Base-by-base conservation (phyloP, 805 yeast species). In the Metschnikowia dekortorum region DNA sequence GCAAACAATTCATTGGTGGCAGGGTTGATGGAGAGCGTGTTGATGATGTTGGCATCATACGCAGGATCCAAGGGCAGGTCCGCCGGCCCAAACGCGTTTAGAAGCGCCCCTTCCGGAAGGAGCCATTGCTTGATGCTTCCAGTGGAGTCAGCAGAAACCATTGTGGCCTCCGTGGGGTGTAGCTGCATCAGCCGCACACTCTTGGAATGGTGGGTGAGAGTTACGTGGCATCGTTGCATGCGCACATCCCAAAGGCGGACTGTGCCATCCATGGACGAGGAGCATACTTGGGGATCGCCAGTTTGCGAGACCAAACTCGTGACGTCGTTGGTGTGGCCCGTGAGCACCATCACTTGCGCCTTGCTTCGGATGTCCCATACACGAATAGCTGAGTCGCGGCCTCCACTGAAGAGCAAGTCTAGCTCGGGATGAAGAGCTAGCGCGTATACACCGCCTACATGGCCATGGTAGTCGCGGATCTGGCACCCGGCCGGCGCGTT, bases 281-380 rank as follows among this genome's bases (percentile, higher is more conserved):
- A 79, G 6, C 92, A 70, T 2, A 94, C 73, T 65, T 94, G 98
- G 1, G 98, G 98, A 53, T 89, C 95, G 1, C 81, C 46, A 0
- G 81, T 74, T 46, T 86, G 84, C 49, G 89, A 75, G 35, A 71
- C 73, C 1, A 94, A 85, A 45, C 84, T 74, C 49, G 85, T 84
- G 5, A 94, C 80, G 13, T 94, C 85, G 38, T 81, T 78, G 53
- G 82, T 78, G 66, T 94, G 99, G 0, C 98, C 98, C 2, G 84
- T 73, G 36, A 94, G 70, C 0, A 86, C 86, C 76, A 85, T 84
- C 0, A 87, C 84, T 13, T 91, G 84, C 2, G 78, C 68, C 43
- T 89, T 74, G 0, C 96, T 81, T 52, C 99, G 76, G 49, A 94
- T 84, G 66, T 94, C 99, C 99, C 99, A 94, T 4, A 90, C 85